Conservation (phyloP, 305 asterid genomes). For the Andrographis paniculata region DNA sequence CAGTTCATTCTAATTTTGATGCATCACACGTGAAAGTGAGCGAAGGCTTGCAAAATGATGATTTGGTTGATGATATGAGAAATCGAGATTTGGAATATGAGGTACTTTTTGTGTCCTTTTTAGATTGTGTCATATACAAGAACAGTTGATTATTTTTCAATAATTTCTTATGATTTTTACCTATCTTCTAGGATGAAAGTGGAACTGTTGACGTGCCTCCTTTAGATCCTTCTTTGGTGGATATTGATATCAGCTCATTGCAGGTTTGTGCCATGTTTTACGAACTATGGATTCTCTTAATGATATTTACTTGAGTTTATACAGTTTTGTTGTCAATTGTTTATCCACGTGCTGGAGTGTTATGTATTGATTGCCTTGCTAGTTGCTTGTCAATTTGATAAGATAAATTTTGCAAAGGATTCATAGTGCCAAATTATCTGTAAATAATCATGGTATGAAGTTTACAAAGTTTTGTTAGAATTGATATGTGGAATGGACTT, state of each 20-base stretch:
- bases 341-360: too few species aligned
- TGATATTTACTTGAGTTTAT: too few species aligned
- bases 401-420: not conserved
- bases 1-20: constrained; percentile 25
- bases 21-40: constrained; percentile 30
- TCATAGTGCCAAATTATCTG: not conserved
- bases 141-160: not conserved
- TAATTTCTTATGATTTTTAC: not conserved
- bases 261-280: constrained; percentile 35
- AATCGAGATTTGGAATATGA: constrained; percentile 43
- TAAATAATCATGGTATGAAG: not conserved
- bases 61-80: constrained; percentile 35
- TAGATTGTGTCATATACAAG: not conserved
- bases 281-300: not conserved
- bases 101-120: constrained; percentile 25
- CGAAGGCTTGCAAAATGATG: constrained; percentile 35
- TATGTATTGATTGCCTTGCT: too few species aligned
- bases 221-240: constrained; percentile 39
- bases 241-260: constrained; percentile 48
- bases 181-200: constrained; percentile 31
- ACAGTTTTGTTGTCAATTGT: too few species aligned
- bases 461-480: too few species aligned
- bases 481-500: not conserved
- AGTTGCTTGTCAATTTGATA: too few species aligned
- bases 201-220: constrained; percentile 33